Conservation (phyloP, 257 asterid species). For the Vinca minor region DNA sequence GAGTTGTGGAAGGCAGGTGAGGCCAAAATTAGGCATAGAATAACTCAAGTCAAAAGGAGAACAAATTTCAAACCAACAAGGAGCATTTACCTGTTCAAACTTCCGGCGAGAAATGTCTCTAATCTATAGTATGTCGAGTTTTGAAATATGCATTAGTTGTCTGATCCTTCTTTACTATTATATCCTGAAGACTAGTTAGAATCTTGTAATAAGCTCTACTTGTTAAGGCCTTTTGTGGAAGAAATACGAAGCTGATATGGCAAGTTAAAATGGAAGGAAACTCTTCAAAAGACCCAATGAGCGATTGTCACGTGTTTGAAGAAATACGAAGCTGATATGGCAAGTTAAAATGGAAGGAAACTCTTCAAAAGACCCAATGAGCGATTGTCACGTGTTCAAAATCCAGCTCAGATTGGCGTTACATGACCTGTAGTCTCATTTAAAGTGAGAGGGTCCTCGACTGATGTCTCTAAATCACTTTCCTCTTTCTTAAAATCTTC, state of each 20-base stretch:
- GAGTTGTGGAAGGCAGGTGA: no score
- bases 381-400: background rate
- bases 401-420: conserved; percentile 6
- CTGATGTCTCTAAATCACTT: conserved; percentile 4
- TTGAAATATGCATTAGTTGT: background rate
- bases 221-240: background rate
- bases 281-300: no score
- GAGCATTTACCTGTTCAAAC: background rate
- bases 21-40: no score
- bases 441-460: conserved; percentile 7
- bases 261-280: background rate
- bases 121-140: background rate
- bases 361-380: background rate
- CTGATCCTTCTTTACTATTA: background rate
- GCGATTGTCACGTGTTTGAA: no score
- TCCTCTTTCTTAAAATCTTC: conserved; percentile 14
- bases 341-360: background rate
- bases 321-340: background rate
- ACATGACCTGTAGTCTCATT: background rate
- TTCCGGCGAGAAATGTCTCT: background rate
- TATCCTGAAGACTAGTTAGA: background rate
- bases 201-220: background rate
- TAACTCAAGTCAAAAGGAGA: background rate
- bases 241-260: background rate
- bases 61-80: background rate